Evolutionary conservation across 345 rosid species (phyloP).

Genomic region (Limnanthes douglasii): DNA sequence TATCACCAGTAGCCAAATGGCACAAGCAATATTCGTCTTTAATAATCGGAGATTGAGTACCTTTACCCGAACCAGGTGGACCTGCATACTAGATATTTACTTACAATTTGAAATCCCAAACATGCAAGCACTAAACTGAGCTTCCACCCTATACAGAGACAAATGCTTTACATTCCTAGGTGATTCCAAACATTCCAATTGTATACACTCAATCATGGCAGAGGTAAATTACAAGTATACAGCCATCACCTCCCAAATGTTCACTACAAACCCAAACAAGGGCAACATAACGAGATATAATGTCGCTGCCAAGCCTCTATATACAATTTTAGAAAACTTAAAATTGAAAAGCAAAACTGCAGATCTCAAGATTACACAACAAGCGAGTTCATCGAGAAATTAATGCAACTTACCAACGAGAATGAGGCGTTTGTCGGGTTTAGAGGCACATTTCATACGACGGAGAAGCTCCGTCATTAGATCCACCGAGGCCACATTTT

Average conservation of each 20-base stretch:
- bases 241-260: no score
- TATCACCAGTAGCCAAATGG: slow-evolving; percentile 95
- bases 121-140: not conserved
- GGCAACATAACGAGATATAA: no score
- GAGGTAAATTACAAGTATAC: no score
- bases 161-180: no score
- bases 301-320: no score
- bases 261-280: no score
- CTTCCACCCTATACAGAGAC: not conserved
- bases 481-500: slow-evolving; percentile 62
- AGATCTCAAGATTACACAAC: slow-evolving; percentile 5
- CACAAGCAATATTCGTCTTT: slow-evolving; percentile 89
- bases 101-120: not conserved
- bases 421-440: slow-evolving; percentile 84
- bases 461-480: slow-evolving; percentile 87
- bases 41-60: slow-evolving; percentile 80
- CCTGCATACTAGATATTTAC: slow-evolving; percentile 27
- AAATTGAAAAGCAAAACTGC: not conserved
- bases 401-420: slow-evolving; percentile 38
- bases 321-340: no score
- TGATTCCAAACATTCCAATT: no score
- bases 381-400: not conserved
- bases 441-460: slow-evolving; percentile 63
- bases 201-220: no score
- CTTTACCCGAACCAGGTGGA: slow-evolving; percentile 95